These are phyloP conservation scores for Houttuynia cordata DNA, from an alignment of 164 flowering plant species.

Conservation along the genomic window DNA sequence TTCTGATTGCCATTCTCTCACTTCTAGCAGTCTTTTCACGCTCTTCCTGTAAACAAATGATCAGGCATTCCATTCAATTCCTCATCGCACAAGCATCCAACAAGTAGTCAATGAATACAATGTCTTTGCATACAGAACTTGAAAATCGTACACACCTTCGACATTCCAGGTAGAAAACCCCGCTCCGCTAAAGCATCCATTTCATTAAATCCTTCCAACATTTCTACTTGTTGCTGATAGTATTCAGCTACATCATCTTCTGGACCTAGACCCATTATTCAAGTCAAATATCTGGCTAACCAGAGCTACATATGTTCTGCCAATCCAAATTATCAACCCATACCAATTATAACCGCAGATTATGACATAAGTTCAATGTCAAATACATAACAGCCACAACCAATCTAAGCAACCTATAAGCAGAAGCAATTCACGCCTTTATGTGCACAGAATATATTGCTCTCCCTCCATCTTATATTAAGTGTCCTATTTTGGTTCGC, in stretches of 20 bases:
- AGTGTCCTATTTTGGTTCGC: too few species aligned
- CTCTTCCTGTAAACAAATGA: conserved; percentile 53
- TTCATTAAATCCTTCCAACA: conserved; percentile 81
- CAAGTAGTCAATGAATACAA: background rate
- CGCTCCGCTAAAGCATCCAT: conserved; percentile 82
- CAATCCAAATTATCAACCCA: too few species aligned
- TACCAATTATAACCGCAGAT: too few species aligned
- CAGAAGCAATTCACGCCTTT: too few species aligned
- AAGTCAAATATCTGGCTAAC: background rate
- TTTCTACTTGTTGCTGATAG: conserved; percentile 90
- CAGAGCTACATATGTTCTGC: background rate
- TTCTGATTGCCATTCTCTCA: conserved; percentile 70
- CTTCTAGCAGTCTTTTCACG: conserved; percentile 66
- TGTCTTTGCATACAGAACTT: background rate
- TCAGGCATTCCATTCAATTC: background rate
- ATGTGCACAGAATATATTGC: too few species aligned
- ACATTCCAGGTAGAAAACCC: conserved; percentile 75
- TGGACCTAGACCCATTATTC: conserved; percentile 19
- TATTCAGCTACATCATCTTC: conserved; percentile 82
- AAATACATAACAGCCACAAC: too few species aligned
- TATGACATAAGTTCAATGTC: too few species aligned
- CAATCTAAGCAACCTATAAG: too few species aligned
- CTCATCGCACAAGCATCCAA: background rate
- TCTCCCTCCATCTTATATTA: too few species aligned
- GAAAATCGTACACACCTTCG: conserved; percentile 39